Conservation (phyloP, 2,329 filamentous ascomycete genomes). For the Botrytis squamosa region DNA sequence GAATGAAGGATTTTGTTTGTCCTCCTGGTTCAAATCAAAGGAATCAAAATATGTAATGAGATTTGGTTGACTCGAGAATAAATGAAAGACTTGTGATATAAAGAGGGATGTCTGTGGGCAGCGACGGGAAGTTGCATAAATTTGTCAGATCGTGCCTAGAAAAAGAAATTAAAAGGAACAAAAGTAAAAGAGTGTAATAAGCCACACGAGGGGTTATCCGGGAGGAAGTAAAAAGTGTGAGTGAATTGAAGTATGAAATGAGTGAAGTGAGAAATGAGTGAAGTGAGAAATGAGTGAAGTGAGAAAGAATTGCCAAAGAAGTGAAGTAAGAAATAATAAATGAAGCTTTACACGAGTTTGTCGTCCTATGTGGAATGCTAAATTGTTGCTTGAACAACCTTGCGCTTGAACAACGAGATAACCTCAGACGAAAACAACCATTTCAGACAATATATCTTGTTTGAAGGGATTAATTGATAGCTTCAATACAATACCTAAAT, state of each 20-base stretch:
- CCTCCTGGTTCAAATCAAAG: background rate
- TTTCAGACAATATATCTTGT: background rate
- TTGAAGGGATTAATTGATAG: background rate
- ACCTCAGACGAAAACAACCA: background rate
- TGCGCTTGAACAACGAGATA: background rate
- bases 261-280: background rate
- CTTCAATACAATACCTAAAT: background rate
- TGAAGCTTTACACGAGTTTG: background rate
- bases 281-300: background rate
- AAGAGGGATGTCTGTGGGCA: background rate
- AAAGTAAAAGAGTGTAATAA: background rate
- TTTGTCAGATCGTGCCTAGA: background rate
- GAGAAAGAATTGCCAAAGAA: too few relatives aligned
- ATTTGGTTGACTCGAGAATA: background rate
- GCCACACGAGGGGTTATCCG: background rate
- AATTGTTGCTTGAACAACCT: background rate
- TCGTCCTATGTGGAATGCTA: background rate
- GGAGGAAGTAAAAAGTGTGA: background rate
- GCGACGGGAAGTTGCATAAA: background rate
- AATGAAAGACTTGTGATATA: background rate
- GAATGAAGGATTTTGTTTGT: background rate
- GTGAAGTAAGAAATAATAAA: background rate
- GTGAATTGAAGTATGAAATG: background rate
- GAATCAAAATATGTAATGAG: background rate
- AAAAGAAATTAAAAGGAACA: background rate